Conservation (phyloP, 352 stramenopile species). For the Phytophthora palmivora region DNA sequence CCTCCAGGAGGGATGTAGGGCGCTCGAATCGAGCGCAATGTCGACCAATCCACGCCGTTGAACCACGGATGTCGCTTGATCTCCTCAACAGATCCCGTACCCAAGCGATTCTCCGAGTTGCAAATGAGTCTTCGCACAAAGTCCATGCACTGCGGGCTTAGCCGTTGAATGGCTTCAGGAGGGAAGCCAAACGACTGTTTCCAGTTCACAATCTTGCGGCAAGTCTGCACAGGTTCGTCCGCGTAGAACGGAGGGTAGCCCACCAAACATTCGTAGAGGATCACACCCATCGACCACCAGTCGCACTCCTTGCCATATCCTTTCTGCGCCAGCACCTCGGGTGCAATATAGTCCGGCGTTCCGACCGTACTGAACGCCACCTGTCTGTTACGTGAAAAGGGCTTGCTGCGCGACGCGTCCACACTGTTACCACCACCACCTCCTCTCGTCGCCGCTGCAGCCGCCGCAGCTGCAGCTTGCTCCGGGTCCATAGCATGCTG, state of each 20-base stretch:
- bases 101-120: constrained; percentile 94
- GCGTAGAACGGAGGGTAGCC: constrained; percentile 99
- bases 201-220: constrained; percentile 94
- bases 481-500: constrained; percentile 67
- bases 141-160: constrained; percentile 90
- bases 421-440: constrained; percentile 36
- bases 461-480: constrained; percentile 17
- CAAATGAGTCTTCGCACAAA: constrained; percentile 95
- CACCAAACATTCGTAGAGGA: constrained; percentile 99
- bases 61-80: constrained; percentile 99
- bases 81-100: constrained; percentile 93
- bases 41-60: constrained; percentile 92
- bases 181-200: constrained; percentile 87
- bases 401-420: constrained; percentile 62
- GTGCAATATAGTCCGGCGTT: constrained; percentile 99
- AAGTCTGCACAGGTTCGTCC: constrained; percentile 97
- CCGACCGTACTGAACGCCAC: constrained; percentile 98
- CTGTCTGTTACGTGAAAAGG: constrained; percentile 68
- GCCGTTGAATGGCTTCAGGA: constrained; percentile 53
- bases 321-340: constrained; percentile 96
- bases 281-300: constrained; percentile 99
- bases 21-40: constrained; percentile 81
- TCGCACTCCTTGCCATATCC: constrained; percentile 92
- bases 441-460: constrained; percentile 22
- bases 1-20: constrained; percentile 90